phyloP scores from a whole-genome alignment of 306 rosid genomes.

The Cotoneaster glaucophyllus region DNA sequence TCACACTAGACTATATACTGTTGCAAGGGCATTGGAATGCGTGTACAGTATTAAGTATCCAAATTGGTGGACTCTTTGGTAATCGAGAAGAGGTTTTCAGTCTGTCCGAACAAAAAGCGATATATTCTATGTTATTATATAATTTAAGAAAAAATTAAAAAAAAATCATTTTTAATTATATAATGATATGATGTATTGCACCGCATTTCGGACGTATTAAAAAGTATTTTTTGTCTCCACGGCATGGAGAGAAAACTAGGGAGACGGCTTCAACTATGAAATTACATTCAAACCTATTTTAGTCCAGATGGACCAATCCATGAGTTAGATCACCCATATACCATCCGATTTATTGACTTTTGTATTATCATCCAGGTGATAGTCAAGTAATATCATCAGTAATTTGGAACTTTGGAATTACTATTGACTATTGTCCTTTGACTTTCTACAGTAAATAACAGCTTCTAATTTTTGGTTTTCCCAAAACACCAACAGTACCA shows the following conservation, averaged over 20 bases:
- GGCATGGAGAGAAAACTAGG: neutral
- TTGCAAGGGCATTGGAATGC: slow-evolving; percentile 15
- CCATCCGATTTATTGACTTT: slow-evolving; percentile 34
- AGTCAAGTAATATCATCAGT: slow-evolving; percentile 16
- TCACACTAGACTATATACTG: neutral
- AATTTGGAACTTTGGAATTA: slow-evolving; percentile 8
- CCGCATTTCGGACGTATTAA: accelerated
- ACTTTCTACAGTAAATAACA: neutral
- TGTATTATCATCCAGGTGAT: neutral
- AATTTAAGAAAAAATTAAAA: too few species aligned
- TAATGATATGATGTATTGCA: too few species aligned
- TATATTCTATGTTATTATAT: too few species aligned
- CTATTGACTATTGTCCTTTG: slow-evolving; percentile 3
- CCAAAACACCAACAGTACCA: neutral
- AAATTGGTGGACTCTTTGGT: neutral
- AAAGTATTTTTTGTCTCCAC: neutral
- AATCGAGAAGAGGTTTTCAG: too few species aligned
- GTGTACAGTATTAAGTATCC: neutral
- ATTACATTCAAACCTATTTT: neutral
- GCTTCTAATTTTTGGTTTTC: neutral
- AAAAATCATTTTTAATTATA: too few species aligned
- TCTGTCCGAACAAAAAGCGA: too few species aligned
- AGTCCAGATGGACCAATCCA: slow-evolving; percentile 17
- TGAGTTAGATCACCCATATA: slow-evolving; percentile 50
- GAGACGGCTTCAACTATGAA: neutral